Evolutionary conservation across 2,329 filamentous ascomycete genomes (phyloP).

Genomic region (Colletotrichum aenigma): DNA sequence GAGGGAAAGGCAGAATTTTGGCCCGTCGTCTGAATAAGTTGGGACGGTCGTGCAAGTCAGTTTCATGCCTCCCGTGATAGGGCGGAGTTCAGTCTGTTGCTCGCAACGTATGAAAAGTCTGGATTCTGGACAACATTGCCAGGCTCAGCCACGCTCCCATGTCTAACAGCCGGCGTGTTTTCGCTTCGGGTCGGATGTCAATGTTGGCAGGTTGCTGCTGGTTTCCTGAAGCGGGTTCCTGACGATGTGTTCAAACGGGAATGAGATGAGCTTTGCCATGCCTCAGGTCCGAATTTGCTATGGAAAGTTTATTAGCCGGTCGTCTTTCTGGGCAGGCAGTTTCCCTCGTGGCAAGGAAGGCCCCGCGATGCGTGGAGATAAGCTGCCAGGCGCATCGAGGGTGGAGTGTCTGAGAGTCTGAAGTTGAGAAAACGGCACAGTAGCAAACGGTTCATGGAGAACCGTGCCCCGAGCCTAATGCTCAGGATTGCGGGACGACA

Average conservation of each 20-base stretch:
- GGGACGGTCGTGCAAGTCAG: slow-evolving; percentile 8
- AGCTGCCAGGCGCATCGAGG: background rate
- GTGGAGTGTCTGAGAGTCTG: background rate
- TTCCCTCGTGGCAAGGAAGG: background rate
- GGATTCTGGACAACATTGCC: background rate
- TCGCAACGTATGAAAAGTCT: background rate
- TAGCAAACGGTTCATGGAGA: background rate
- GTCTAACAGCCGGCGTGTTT: background rate
- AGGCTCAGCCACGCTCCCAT: background rate
- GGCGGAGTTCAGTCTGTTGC: slow-evolving; percentile 3
- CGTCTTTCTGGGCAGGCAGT: background rate
- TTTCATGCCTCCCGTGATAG: slow-evolving; percentile 3
- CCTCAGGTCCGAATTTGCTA: background rate
- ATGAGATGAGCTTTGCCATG: slow-evolving; percentile 12
- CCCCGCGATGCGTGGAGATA: background rate
- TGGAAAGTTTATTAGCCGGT: background rate
- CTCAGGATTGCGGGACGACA: background rate
- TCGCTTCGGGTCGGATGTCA: background rate
- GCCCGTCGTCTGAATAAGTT: slow-evolving; percentile 11
- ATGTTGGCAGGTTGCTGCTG: background rate
- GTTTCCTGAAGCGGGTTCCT: background rate
- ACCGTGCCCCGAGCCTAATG: background rate
- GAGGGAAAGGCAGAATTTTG: background rate
- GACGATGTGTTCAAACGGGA: background rate
- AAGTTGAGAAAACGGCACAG: background rate